Evolutionary conservation across 225 moss, liverwort and hornwort genomes (phyloP).

Genomic region (Polytrichum commune): DNA sequence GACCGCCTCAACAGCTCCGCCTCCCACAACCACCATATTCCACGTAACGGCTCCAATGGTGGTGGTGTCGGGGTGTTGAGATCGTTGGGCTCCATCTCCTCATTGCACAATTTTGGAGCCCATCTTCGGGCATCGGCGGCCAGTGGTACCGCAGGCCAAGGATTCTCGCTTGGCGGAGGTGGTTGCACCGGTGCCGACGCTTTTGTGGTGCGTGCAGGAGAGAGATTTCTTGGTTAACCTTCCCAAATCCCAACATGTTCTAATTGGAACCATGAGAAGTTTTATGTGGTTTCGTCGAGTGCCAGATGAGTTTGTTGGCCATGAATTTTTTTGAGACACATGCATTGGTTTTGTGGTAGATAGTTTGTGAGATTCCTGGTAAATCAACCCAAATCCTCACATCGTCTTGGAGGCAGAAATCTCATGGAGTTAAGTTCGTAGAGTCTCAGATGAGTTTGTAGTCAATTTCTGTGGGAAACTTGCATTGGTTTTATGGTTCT

Average conservation of each 20-base stretch:
- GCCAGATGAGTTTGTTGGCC: no score
- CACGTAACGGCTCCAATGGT: background rate
- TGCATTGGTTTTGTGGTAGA: no score
- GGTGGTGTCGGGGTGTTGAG: background rate
- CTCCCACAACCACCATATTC: background rate
- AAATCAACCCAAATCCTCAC: no score
- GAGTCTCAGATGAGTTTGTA: no score
- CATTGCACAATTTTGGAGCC: constrained; percentile 5
- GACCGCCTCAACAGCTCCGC: constrained; percentile 5
- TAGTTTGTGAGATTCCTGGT: no score
- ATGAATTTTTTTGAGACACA: no score
- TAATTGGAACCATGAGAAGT: background rate
- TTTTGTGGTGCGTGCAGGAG: background rate
- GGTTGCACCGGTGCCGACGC: background rate
- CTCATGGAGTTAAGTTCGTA: no score
- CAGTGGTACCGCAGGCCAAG: background rate
- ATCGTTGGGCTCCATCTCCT: constrained; percentile 5
- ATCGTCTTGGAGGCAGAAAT: no score
- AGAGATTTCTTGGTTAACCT: no score
- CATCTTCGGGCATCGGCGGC: constrained; percentile 1
- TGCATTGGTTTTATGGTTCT: no score
- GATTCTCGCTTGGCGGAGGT: background rate
- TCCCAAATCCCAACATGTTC: background rate
- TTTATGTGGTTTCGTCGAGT: background rate
- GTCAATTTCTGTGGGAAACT: no score